Evolutionary conservation across 2,329 filamentous ascomycete genomes (phyloP).

Genomic region (Penicillium aurantiogriseum): DNA sequence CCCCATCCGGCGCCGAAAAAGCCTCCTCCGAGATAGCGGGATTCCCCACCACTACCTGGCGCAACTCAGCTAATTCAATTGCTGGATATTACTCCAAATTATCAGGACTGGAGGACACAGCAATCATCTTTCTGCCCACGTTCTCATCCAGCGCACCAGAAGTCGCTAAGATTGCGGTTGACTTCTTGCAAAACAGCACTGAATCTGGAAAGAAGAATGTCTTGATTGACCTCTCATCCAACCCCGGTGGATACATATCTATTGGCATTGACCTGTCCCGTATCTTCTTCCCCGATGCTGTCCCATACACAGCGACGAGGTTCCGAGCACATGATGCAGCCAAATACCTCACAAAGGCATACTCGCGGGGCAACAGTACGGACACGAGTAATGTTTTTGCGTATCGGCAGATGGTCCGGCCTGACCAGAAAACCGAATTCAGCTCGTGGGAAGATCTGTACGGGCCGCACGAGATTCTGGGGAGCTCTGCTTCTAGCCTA

Average conservation of each 20-base stretch:
- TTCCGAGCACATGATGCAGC: conserved; percentile 46
- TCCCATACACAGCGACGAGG: conserved; percentile 48
- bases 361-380: conserved; percentile 12
- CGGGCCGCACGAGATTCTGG: conserved; percentile 33
- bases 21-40: conserved; percentile 21
- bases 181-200: conserved; percentile 30
- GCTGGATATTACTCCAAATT: conserved; percentile 49
- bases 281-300: conserved; percentile 52
- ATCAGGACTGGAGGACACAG: conserved; percentile 44
- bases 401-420: conserved; percentile 23
- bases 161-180: conserved; percentile 19
- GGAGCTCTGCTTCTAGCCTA: conserved; percentile 23
- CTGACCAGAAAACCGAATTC: conserved; percentile 37
- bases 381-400: conserved; percentile 24
- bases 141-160: conserved; percentile 23
- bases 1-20: conserved; percentile 16
- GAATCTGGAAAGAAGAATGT: conserved; percentile 56
- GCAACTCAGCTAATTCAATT: conserved; percentile 30
- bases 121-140: conserved; percentile 42
- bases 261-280: conserved; percentile 53
- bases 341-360: conserved; percentile 37
- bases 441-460: conserved; percentile 46
- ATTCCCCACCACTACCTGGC: conserved; percentile 21
- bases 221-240: conserved; percentile 62
- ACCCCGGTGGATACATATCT: conserved; percentile 56